Conservation (phyloP, 192 early-diverging fungal species). For the Thamnidium elegans region DNA sequence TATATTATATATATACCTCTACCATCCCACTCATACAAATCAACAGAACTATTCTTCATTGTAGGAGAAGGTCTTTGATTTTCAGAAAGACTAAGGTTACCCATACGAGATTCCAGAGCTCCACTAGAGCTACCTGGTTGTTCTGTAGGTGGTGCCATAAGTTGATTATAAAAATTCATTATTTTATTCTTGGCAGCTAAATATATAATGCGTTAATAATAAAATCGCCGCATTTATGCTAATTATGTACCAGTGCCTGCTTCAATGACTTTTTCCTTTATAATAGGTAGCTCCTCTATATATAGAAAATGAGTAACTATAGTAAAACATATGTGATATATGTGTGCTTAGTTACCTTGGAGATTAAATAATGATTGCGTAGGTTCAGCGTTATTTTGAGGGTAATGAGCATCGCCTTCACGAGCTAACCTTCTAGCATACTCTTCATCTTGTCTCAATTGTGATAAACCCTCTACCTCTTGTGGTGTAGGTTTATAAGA, state of each 20-base stretch:
- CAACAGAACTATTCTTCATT: neutral
- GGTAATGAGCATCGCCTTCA: conserved; percentile 39
- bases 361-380: conserved; percentile 14
- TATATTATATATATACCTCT: neutral
- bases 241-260: conserved; percentile 43
- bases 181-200: conserved; percentile 57
- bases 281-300: conserved; percentile 52
- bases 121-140: neutral
- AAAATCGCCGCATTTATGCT: neutral
- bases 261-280: conserved; percentile 52
- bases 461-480: conserved; percentile 21
- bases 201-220: neutral
- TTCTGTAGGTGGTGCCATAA: neutral
- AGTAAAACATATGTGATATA: no score
- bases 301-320: neutral
- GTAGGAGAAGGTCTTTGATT: conserved; percentile 1
- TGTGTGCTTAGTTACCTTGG: conserved; percentile 4
- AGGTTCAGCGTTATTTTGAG: neutral
- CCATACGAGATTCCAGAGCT: conserved; percentile 17
- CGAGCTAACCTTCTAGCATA: conserved; percentile 45
- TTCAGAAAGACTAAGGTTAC: conserved; percentile 23
- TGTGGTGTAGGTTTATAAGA: conserved; percentile 39
- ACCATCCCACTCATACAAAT: conserved; percentile 23
- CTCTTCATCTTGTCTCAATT: conserved; percentile 49
- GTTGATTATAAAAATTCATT: conserved; percentile 45